These are phyloP conservation scores for Sporothrix mexicana DNA, from an alignment of 2,329 filamentous ascomycete species.

Conservation along the genomic window DNA sequence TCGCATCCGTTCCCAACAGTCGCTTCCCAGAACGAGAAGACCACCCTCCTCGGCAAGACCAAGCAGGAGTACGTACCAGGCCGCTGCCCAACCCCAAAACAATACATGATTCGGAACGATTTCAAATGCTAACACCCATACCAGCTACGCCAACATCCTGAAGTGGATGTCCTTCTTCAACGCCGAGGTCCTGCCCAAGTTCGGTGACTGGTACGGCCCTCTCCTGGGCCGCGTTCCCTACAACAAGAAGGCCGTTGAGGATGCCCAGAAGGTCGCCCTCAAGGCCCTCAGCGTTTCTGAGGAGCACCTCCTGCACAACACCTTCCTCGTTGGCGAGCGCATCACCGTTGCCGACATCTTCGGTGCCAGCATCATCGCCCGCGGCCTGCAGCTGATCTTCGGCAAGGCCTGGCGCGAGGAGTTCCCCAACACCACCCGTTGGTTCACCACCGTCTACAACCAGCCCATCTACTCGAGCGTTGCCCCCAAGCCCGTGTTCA, in stretches of 20 bases:
- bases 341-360: constrained; percentile 96
- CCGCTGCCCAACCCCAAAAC: not conserved
- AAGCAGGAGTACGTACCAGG: constrained; percentile 83
- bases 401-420: constrained; percentile 85
- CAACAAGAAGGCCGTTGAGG: constrained; percentile 98
- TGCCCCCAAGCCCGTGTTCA: constrained; percentile 74
- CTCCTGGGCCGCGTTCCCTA: constrained; percentile 81
- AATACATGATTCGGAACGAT: not conserved
- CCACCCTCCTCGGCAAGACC: constrained; percentile 97
- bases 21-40: constrained; percentile 99
- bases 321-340: constrained; percentile 96
- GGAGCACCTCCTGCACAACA: constrained; percentile 88
- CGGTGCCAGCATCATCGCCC: constrained; percentile 75
- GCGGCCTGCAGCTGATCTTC: constrained; percentile 93
- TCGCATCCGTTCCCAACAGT: constrained; percentile 60
- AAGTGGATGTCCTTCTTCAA: constrained; percentile 99
- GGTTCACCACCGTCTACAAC: constrained; percentile 93
- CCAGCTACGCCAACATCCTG: constrained; percentile 89
- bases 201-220: constrained; percentile 85
- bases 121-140: constrained; percentile 12
- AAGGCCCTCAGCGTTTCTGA: constrained; percentile 77
- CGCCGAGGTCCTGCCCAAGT: constrained; percentile 74
- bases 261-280: constrained; percentile 70
- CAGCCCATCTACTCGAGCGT: constrained; percentile 89
- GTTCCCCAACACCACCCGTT: constrained; percentile 87